Evolutionary conservation across 441 rosid genomes (phyloP).

Genomic region (Bruguiera hainesii): DNA sequence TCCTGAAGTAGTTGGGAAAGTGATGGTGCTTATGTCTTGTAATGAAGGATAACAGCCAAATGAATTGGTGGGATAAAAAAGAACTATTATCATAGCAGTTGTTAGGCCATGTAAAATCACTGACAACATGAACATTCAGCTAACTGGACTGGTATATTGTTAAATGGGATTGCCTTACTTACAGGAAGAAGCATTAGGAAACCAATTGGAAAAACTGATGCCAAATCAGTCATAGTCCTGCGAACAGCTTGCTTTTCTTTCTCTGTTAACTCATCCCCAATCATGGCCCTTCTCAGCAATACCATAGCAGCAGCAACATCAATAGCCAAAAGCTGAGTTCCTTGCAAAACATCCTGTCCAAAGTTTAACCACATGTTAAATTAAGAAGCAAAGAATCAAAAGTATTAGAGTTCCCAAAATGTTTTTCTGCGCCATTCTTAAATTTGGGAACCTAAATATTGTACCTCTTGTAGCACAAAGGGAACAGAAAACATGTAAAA

Average conservation of each 20-base stretch:
- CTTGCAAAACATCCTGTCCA: constrained; percentile 94
- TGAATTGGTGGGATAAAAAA: not conserved
- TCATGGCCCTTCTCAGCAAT: constrained; percentile 65
- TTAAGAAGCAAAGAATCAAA: constrained; percentile 7
- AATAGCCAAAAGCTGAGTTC: constrained; percentile 93
- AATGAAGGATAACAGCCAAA: constrained; percentile 8
- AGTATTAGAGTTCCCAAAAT: constrained; percentile 1
- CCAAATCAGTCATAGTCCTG: constrained; percentile 88
- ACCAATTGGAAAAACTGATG: constrained; percentile 94
- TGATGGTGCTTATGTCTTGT: not conserved
- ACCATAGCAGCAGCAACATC: constrained; percentile 86
- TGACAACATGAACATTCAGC: not conserved
- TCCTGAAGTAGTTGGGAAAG: not conserved
- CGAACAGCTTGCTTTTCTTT: constrained; percentile 82
- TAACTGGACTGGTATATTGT: not conserved
- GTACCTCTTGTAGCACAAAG: constrained; percentile 5
- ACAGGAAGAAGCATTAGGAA: constrained; percentile 98
- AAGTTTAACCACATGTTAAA: constrained; percentile 11
- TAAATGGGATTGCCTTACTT: constrained; percentile 30
- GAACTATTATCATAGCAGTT: not conserved
- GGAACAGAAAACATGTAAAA: not conserved
- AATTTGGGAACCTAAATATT: constrained; percentile 11
- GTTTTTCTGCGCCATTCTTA: not conserved
- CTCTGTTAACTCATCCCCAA: constrained; percentile 87
- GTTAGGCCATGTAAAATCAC: not conserved